Evolutionary conservation across 73 alveolate species (phyloP).

Genomic region (Paramecium tetraurelia): DNA sequence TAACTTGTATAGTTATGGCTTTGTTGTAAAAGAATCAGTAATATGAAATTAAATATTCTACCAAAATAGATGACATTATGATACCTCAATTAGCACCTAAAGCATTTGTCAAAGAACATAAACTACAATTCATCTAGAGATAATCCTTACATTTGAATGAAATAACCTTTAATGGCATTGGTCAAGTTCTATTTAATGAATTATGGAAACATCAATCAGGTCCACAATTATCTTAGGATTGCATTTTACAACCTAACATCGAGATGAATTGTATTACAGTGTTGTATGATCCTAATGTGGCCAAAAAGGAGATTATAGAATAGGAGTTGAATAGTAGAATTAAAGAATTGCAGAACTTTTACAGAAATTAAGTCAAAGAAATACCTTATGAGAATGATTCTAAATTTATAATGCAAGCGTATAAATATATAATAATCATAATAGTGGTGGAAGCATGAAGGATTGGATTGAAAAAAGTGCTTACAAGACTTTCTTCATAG

Average conservation of each 20-base stretch:
- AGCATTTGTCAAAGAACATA: conserved; percentile 8
- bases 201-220: conserved; percentile 42
- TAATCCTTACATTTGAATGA: neutral
- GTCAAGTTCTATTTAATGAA: conserved; percentile 33
- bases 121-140: neutral
- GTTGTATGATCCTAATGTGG: neutral
- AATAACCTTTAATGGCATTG: neutral
- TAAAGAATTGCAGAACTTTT: neutral
- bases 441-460: conserved; percentile 44
- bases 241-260: conserved; percentile 20
- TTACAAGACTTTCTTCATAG: conserved; percentile 15
- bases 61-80: conserved; percentile 38
- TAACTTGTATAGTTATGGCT: conserved; percentile 31
- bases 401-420: conserved; percentile 45
- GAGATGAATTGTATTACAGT: conserved; percentile 20
- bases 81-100: conserved; percentile 26
- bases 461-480: conserved; percentile 48
- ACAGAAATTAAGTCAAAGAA: neutral
- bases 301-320: neutral
- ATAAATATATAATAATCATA: neutral
- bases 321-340: neutral
- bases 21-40: neutral
- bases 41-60: conserved; percentile 14
- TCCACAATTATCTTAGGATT: conserved; percentile 21
- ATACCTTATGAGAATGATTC: conserved; percentile 25